Evolutionary conservation across 2,329 filamentous ascomycete species (phyloP).

Genomic region (Verticillium dahliae): DNA sequence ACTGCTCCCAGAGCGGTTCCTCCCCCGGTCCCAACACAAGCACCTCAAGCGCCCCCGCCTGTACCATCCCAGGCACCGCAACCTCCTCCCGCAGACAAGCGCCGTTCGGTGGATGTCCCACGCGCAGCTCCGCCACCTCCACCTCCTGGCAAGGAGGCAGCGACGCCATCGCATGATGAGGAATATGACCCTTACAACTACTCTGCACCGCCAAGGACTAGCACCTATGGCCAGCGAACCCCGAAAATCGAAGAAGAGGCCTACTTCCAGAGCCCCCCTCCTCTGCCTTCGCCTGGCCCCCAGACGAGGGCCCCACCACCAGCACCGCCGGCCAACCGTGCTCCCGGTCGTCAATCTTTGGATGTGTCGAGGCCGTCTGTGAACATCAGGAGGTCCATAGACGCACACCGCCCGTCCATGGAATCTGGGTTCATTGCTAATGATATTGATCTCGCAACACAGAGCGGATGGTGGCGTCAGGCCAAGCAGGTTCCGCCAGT

Average conservation of each 20-base stretch:
- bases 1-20: constrained; percentile 54
- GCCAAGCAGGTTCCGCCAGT: constrained; percentile 72
- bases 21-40: constrained; percentile 57
- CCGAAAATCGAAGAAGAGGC: constrained; percentile 37
- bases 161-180: constrained; percentile 43
- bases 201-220: constrained; percentile 24
- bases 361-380: constrained; percentile 51
- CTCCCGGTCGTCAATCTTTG: constrained; percentile 49
- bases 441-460: constrained; percentile 72
- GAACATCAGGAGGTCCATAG: constrained; percentile 58
- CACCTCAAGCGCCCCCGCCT: constrained; percentile 30
- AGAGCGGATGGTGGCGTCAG: constrained; percentile 82
- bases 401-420: constrained; percentile 65
- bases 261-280: constrained; percentile 38
- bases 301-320: constrained; percentile 11
- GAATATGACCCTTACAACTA: constrained; percentile 67
- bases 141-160: constrained; percentile 39
- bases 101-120: constrained; percentile 65
- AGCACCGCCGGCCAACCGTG: constrained; percentile 9
- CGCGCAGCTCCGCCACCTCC: constrained; percentile 63
- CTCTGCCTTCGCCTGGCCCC: constrained; percentile 31
- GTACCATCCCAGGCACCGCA: constrained; percentile 43
- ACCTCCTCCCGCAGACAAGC: constrained; percentile 43
- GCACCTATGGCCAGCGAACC: constrained; percentile 23
- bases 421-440: constrained; percentile 82